Percentiles rank a stretch among this genome's conserved stretches.
phyloP scores from a whole-genome alignment of 495 filamentous ascomycete genomes.

The Paragyromitra xinjiangensis region DNA sequence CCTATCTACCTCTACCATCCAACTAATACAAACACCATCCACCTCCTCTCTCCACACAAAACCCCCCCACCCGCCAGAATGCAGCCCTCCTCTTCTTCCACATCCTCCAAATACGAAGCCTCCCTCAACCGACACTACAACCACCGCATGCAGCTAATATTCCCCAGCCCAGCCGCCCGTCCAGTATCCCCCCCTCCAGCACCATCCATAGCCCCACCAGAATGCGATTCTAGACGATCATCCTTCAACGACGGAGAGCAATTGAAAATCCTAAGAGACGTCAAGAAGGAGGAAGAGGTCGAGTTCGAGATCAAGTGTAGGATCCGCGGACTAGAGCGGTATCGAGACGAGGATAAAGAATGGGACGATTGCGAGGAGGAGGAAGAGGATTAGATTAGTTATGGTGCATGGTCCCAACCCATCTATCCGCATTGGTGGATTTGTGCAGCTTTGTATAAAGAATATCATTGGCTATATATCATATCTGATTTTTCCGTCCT shows the following conservation, averaged over 20 bases:
- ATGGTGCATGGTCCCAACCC: not conserved
- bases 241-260: conserved; percentile 13
- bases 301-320: conserved; percentile 1
- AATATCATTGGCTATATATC: not conserved
- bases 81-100: not conserved
- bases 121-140: conserved; percentile 38
- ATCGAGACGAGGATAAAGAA: not conserved
- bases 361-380: not conserved
- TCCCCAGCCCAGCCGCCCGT: not conserved
- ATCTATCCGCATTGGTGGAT: not conserved
- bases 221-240: not conserved
- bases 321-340: not conserved
- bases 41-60: not conserved
- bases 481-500: not conserved
- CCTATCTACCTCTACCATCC: not conserved
- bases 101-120: conserved; percentile 34
- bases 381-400: not conserved
- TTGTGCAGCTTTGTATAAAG: not conserved
- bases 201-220: not conserved
- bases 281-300: conserved; percentile 8
- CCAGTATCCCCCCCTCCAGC: not conserved
- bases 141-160: conserved; percentile 26
- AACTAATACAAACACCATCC: not conserved
- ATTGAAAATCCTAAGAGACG: conserved; percentile 1
- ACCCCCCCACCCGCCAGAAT: not conserved